Conservation (phyloP, 2,329 filamentous ascomycete genomes). For the Kalmusia sp. region DNA sequence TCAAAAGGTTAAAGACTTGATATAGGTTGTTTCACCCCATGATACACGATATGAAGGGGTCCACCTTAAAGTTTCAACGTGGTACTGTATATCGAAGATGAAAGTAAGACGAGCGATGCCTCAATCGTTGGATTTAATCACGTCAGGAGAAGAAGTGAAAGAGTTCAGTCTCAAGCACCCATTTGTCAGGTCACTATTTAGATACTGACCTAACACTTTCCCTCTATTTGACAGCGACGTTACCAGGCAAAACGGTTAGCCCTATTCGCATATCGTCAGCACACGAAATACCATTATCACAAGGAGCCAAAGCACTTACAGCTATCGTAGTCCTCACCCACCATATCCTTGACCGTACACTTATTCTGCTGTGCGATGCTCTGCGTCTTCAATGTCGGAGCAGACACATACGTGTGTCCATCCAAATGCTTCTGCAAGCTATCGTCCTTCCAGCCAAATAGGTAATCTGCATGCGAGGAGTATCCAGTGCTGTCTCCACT, state of each 20-base stretch:
- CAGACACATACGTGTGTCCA: constrained; percentile 35
- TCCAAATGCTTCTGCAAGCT: constrained; percentile 38
- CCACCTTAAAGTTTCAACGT: too few species aligned
- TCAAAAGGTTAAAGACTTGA: too few species aligned
- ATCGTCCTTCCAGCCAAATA: constrained; percentile 43
- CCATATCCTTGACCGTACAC: constrained; percentile 40
- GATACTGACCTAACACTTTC: too few species aligned
- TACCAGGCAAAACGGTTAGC: constrained; percentile 18
- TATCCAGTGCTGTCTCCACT: constrained; percentile 37
- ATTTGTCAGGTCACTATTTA: too few species aligned
- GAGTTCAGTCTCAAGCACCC: too few species aligned
- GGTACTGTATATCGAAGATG: too few species aligned
- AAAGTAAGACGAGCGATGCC: too few species aligned
- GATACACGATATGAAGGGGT: too few species aligned
- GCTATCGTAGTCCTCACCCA: constrained; percentile 37
- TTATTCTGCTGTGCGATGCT: constrained; percentile 42
- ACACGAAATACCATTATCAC: not conserved
- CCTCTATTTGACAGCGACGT: constrained; percentile 12
- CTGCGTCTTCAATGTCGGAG: constrained; percentile 41
- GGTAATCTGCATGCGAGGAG: constrained; percentile 39
- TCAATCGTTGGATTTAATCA: too few species aligned
- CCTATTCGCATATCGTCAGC: constrained; percentile 9
- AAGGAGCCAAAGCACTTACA: constrained; percentile 27
- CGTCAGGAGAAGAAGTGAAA: too few species aligned
- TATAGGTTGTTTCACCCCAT: too few species aligned